These are phyloP conservation scores for Rubus idaeus DNA, from an alignment of 306 rosid species.

Conservation along the genomic window DNA sequence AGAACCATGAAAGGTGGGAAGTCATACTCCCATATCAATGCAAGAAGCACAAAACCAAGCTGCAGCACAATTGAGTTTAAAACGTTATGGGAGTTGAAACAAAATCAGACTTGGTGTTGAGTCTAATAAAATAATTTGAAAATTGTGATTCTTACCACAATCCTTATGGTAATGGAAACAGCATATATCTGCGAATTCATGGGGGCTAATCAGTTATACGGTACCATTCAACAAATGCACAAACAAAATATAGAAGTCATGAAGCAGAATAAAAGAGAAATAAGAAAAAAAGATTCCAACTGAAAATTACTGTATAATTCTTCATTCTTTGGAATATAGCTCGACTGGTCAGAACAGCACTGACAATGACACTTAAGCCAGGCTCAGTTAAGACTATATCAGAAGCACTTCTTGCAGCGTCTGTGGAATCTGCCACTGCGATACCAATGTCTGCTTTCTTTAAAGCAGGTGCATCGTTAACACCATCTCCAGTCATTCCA, in stretches of 20 bases:
- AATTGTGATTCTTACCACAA: slow-evolving; percentile 59
- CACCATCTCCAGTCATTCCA: slow-evolving; percentile 96
- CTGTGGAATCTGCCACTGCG: slow-evolving; percentile 88
- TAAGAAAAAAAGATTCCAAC: not conserved
- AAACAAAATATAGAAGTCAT: not conserved
- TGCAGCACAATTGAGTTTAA: slow-evolving; percentile 41
- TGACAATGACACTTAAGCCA: slow-evolving; percentile 77
- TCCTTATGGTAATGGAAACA: slow-evolving; percentile 85
- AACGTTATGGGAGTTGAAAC: slow-evolving; percentile 23
- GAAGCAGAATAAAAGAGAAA: slow-evolving; percentile 6
- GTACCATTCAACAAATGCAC: slow-evolving; percentile 8
- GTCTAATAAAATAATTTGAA: slow-evolving; percentile 11
- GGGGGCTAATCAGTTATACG: slow-evolving; percentile 10
- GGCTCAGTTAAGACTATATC: slow-evolving; percentile 88
- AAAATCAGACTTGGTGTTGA: not conserved
- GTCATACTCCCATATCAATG: slow-evolving; percentile 86
- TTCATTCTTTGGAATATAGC: slow-evolving; percentile 93
- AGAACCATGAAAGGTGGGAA: slow-evolving; percentile 96
- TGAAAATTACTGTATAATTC: slow-evolving; percentile 63
- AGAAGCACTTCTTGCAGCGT: slow-evolving; percentile 85
- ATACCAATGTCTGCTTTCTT: slow-evolving; percentile 94
- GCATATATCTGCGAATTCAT: slow-evolving; percentile 67
- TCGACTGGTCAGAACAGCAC: slow-evolving; percentile 82
- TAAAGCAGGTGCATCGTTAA: slow-evolving; percentile 87
- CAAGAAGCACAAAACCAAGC: slow-evolving; percentile 86